phyloP scores from a whole-genome alignment of 1,139 yeast genomes.

The Geotrichum reessii region DNA sequence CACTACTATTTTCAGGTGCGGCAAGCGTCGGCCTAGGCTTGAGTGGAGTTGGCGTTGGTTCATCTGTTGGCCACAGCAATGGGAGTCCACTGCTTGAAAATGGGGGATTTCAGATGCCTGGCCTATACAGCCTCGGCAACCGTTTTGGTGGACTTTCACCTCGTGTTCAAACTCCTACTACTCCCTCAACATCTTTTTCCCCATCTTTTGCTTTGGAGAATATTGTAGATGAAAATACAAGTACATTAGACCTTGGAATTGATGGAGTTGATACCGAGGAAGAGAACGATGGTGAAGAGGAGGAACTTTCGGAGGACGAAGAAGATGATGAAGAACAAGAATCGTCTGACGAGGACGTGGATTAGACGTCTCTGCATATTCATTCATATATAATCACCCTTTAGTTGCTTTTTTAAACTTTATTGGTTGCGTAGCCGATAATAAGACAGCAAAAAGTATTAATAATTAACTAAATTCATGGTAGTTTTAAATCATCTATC shows the following conservation, averaged over 20 bases:
- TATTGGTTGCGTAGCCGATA: neutral
- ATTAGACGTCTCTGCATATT: neutral
- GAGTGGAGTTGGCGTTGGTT: neutral
- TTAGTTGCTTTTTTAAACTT: neutral
- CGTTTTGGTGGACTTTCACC: neutral
- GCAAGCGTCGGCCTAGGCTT: neutral
- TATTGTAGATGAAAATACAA: neutral
- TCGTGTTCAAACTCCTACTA: neutral
- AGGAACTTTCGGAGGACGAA: neutral
- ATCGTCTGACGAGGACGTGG: slow-evolving; percentile 5
- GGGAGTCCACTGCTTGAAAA: neutral
- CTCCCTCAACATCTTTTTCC: neutral
- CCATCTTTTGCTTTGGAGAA: neutral
- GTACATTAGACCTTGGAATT: slow-evolving; percentile 1
- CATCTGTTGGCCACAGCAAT: neutral
- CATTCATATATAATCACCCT: neutral
- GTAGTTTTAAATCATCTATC: too few relatives aligned
- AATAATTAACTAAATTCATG: neutral
- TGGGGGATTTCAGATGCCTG: neutral
- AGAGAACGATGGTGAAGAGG: slow-evolving; percentile 12
- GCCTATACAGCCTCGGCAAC: neutral
- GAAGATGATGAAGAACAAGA: slow-evolving; percentile 7
- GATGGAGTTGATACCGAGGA: slow-evolving; percentile 14
- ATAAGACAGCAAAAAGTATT: neutral
- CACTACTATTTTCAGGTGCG: neutral